These are phyloP conservation scores for Pseudocercospora macadamiae DNA, from an alignment of 2,329 filamentous ascomycete species.

Conservation along the genomic window DNA sequence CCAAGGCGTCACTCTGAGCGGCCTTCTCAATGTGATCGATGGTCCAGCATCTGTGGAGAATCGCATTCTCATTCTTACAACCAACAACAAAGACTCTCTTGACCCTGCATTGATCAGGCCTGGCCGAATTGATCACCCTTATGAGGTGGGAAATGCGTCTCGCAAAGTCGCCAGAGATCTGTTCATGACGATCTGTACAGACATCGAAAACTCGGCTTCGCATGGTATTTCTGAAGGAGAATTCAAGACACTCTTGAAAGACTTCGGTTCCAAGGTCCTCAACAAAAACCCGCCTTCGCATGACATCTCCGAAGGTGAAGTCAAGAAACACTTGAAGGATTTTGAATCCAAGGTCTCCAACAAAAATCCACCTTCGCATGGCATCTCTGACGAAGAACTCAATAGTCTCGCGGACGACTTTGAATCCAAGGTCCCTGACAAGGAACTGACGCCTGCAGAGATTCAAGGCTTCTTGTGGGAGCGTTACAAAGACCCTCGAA, in stretches of 20 bases:
- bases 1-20: conserved; percentile 68
- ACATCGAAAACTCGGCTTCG: background rate
- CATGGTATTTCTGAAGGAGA: no score
- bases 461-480: conserved; percentile 55
- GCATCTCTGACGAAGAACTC: conserved; percentile 25
- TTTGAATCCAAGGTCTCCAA: no score
- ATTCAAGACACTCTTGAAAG: background rate
- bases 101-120: conserved; percentile 74
- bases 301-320: no score
- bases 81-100: conserved; percentile 71
- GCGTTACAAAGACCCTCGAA: conserved; percentile 48
- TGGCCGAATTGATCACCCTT: conserved; percentile 68
- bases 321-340: no score
- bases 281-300: no score
- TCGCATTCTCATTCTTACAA: conserved; percentile 77
- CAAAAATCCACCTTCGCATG: no score
- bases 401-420: conserved; percentile 47
- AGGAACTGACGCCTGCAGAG: conserved; percentile 52
- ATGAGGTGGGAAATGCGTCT: conserved; percentile 58
- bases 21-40: conserved; percentile 79
- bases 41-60: conserved; percentile 77
- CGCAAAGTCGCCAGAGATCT: conserved; percentile 42
- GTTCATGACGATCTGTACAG: conserved; percentile 40
- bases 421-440: conserved; percentile 47
- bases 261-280: conserved; percentile 13